phyloP scores from a whole-genome alignment of 164 flowering plant genomes.

The Berberis vulgaris region DNA sequence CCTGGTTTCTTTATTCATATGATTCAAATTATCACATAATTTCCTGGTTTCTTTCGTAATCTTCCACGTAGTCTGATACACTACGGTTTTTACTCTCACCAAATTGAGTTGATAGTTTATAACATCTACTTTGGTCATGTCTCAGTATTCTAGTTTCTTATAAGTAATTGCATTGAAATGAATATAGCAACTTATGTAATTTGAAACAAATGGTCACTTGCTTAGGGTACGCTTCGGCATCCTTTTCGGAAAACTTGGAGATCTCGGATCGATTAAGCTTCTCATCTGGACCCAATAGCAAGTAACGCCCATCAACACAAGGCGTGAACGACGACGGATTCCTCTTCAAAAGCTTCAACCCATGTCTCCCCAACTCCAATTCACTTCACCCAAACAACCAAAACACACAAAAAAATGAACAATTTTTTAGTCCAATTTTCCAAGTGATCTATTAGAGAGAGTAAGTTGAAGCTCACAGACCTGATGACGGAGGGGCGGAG shows the following conservation, averaged over 20 bases:
- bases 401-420: not conserved
- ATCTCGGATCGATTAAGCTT: slow-evolving; percentile 62
- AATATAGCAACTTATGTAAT: too few species aligned
- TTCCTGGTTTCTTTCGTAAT: too few species aligned
- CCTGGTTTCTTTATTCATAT: too few species aligned
- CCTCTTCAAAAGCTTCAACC: slow-evolving; percentile 75
- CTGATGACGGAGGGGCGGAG: slow-evolving; percentile 81
- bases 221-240: slow-evolving; percentile 88
- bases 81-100: too few species aligned
- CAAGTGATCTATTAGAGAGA: not conserved
- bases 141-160: too few species aligned
- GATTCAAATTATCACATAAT: too few species aligned
- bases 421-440: not conserved
- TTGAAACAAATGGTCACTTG: slow-evolving; percentile 4
- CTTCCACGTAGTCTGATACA: too few species aligned
- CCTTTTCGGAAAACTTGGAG: slow-evolving; percentile 70
- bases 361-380: slow-evolving; percentile 68
- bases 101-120: too few species aligned
- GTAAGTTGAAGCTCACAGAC: slow-evolving; percentile 15
- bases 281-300: slow-evolving; percentile 68
- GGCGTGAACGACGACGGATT: slow-evolving; percentile 93
- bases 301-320: slow-evolving; percentile 78
- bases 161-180: too few species aligned
- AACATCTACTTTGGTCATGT: too few species aligned
- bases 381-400: slow-evolving; percentile 32